These are phyloP conservation scores for Coemansia sp. DNA, from an alignment of 192 early-diverging fungal genomes.

Conservation along the genomic window DNA sequence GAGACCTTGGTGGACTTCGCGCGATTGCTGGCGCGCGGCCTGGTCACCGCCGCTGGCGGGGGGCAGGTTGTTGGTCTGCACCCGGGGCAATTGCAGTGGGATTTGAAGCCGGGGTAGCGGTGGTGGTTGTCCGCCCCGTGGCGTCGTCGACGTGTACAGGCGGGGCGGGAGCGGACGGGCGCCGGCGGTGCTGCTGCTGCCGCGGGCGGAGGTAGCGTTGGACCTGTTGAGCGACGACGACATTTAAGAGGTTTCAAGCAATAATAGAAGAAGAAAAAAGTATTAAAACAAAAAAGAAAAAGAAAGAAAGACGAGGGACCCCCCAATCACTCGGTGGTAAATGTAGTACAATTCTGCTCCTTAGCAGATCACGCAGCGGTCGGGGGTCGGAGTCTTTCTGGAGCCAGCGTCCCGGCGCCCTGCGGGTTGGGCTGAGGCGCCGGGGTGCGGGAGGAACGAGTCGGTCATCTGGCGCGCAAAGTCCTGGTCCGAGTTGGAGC, in stretches of 20 bases:
- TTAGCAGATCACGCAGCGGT: conserved; percentile 17
- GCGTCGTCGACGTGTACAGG: conserved; percentile 43
- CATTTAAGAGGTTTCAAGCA: conserved; percentile 9
- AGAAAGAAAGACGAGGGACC: conserved; percentile 5
- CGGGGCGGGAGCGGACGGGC: conserved; percentile 20
- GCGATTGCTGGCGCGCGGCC: conserved; percentile 43
- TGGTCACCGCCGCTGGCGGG: conserved; percentile 16
- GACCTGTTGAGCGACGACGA: conserved; percentile 49
- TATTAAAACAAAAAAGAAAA: background rate
- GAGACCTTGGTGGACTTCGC: conserved; percentile 34
- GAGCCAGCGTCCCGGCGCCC: background rate
- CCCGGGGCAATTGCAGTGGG: conserved; percentile 13
- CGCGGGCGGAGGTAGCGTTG: conserved; percentile 39
- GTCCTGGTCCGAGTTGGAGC: conserved; percentile 17
- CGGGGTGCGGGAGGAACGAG: conserved; percentile 22
- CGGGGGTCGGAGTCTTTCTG: too few relatives aligned
- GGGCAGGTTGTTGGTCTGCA: conserved; percentile 30
- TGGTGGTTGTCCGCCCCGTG: conserved; percentile 26
- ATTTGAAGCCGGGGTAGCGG: conserved; percentile 25
- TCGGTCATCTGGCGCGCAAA: conserved; percentile 26
- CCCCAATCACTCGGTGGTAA: too few relatives aligned
- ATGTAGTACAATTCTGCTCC: too few relatives aligned
- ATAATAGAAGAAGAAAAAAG: background rate
- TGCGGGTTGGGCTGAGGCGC: background rate
- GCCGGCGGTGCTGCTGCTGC: too few relatives aligned